Evolutionary conservation across 805 yeast species (phyloP).

Genomic region (Komagataella ulmi): DNA sequence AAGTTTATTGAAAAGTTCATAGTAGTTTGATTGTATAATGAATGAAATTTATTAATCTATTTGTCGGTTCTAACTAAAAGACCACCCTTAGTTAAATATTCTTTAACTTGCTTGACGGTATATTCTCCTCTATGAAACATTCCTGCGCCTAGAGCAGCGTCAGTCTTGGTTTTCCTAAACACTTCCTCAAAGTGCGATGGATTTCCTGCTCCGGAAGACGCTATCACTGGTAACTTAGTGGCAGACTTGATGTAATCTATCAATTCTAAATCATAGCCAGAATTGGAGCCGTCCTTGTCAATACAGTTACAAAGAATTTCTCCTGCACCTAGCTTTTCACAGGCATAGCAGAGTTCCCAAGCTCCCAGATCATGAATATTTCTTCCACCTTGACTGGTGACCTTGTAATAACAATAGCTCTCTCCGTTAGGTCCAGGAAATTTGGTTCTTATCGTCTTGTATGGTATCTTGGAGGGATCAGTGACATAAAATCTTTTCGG

Average conservation of each 20-base stretch:
- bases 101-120: slow-evolving; percentile 74
- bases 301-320: slow-evolving; percentile 88
- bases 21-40: slow-evolving; percentile 23
- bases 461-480: slow-evolving; percentile 44
- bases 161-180: slow-evolving; percentile 67
- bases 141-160: slow-evolving; percentile 98
- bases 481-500: slow-evolving; percentile 79
- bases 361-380: slow-evolving; percentile 84
- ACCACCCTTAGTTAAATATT: slow-evolving; percentile 41
- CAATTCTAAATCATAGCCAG: slow-evolving; percentile 85
- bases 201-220: slow-evolving; percentile 94
- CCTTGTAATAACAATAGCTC: slow-evolving; percentile 83
- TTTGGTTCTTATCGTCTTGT: slow-evolving; percentile 49
- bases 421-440: slow-evolving; percentile 84
- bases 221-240: slow-evolving; percentile 86
- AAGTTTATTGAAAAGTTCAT: slow-evolving; percentile 5
- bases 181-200: slow-evolving; percentile 89
- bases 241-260: slow-evolving; percentile 64
- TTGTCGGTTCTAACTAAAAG: slow-evolving; percentile 64
- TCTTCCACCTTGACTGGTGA: slow-evolving; percentile 95
- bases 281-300: slow-evolving; percentile 93
- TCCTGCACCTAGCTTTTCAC: slow-evolving; percentile 93
- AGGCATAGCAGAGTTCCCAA: slow-evolving; percentile 73
- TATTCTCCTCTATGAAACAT: slow-evolving; percentile 95
- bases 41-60: slow-evolving; percentile 12